These are phyloP conservation scores for Xenoacremonium recifei DNA, from an alignment of 2,329 filamentous ascomycete genomes.

Conservation along the genomic window DNA sequence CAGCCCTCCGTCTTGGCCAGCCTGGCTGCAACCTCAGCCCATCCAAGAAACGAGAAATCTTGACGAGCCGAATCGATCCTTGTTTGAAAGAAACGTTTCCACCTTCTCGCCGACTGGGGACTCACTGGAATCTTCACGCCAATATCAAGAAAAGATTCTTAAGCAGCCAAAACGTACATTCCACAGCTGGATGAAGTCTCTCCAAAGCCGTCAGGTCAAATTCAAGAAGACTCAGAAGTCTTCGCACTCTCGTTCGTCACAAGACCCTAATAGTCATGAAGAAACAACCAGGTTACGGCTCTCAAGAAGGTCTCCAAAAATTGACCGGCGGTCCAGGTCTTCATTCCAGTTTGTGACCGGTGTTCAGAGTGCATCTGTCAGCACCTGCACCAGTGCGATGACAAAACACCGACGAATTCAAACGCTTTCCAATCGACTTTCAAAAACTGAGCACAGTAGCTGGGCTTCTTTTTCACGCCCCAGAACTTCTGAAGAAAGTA, in stretches of 20 bases:
- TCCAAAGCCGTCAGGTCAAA: constrained; percentile 58
- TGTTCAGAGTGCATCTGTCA: constrained; percentile 78
- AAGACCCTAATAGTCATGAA: no score
- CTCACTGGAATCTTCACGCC: no score
- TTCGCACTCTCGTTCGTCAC: no score
- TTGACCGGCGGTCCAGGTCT: no score
- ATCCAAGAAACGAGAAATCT: no score
- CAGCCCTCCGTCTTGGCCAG: constrained; percentile 28
- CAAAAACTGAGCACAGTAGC: constrained; percentile 62
- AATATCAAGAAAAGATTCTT: neutral
- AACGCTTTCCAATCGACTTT: constrained; percentile 50
- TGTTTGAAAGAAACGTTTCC: no score
- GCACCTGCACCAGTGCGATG: constrained; percentile 68
- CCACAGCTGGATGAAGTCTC: constrained; percentile 69
- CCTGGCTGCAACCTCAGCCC: constrained; percentile 35
- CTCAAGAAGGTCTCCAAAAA: no score
- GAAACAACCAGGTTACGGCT: no score
- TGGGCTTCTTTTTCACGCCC: constrained; percentile 57
- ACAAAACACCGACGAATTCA: constrained; percentile 57
- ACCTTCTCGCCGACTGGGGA: no score
- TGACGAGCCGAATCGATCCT: no score
- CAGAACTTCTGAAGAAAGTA: constrained; percentile 66
- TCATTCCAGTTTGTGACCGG: constrained; percentile 79
- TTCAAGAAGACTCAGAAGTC: no score
- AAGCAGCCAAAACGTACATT: constrained; percentile 49